A percentile compares a stretch with the other conserved stretches of the same genome.
phyloP scores from a whole-genome alignment of 108 stramenopile species.

The Skeletonema potamos region DNA sequence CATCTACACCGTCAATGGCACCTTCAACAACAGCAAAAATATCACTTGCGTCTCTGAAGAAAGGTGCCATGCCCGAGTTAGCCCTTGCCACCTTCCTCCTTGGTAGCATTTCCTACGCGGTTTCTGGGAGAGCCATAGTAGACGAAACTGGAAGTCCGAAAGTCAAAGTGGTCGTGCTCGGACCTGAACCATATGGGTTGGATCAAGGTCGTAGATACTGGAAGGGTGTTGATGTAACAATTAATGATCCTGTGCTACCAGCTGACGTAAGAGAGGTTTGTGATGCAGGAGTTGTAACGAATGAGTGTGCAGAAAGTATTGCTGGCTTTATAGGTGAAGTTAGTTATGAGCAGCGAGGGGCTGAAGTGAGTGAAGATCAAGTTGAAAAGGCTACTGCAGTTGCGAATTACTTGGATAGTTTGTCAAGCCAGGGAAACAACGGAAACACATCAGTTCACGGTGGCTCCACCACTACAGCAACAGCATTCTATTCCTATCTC shows the following conservation, averaged over 20 bases:
- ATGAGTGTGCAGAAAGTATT: slow-evolving; percentile 33
- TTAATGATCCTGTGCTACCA: slow-evolving; percentile 8
- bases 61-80: neutral
- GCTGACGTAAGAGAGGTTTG: slow-evolving; percentile 17
- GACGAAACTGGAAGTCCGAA: neutral
- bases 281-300: slow-evolving; percentile 13
- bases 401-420: slow-evolving; percentile 27
- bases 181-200: slow-evolving; percentile 31
- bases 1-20: neutral
- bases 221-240: slow-evolving; percentile 24
- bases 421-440: slow-evolving; percentile 1
- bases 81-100: neutral
- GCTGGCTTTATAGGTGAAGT: slow-evolving; percentile 24
- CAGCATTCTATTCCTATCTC: slow-evolving; percentile 35
- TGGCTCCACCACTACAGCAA: slow-evolving; percentile 1
- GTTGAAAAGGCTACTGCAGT: slow-evolving; percentile 24
- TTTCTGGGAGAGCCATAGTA: neutral
- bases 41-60: neutral
- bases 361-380: neutral
- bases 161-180: slow-evolving; percentile 23
- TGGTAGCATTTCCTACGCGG: neutral
- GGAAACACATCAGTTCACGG: neutral
- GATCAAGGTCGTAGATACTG: slow-evolving; percentile 28
- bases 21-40: neutral
- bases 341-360: neutral